A percentile compares a stretch with the other conserved stretches of the same genome.
phyloP scores from a whole-genome alignment of 2,329 filamentous ascomycete genomes.

The Orbilia javanica region DNA sequence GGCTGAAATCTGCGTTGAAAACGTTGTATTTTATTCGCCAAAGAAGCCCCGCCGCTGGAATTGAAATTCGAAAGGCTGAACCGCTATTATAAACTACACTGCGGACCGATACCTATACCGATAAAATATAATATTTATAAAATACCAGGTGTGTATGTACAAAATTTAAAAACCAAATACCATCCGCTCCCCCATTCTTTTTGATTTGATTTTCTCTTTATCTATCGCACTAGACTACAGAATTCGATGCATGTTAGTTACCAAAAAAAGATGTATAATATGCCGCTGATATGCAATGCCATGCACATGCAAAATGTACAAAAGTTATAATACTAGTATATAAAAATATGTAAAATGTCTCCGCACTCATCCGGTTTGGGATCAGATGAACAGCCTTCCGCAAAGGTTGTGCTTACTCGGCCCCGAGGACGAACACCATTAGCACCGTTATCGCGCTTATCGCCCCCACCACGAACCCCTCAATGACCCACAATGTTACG shows the following conservation, averaged over 20 bases:
- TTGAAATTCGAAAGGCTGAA: too few relatives aligned
- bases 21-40: too few relatives aligned
- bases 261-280: constrained; percentile 4
- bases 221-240: constrained; percentile 7
- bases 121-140: not conserved
- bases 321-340: not conserved
- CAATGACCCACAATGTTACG: constrained; percentile 56
- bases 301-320: constrained; percentile 25
- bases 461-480: constrained; percentile 52
- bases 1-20: too few relatives aligned
- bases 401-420: not conserved
- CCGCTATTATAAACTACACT: too few relatives aligned
- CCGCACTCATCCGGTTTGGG: not conserved
- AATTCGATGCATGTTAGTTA: not conserved
- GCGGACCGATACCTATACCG: not conserved
- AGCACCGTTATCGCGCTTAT: constrained; percentile 35
- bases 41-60: too few relatives aligned
- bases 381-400: not conserved
- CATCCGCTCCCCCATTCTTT: not conserved
- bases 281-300: constrained; percentile 26
- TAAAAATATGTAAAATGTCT: constrained; percentile 1
- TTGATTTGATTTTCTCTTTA: not conserved
- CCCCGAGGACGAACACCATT: constrained; percentile 27
- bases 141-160: constrained; percentile 7
- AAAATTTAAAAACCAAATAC: too few relatives aligned